Percentiles rank a stretch among this genome's conserved stretches.
Evolutionary conservation across 352 stramenopile species (phyloP).

Genomic region (Phytophthora citricola): DNA sequence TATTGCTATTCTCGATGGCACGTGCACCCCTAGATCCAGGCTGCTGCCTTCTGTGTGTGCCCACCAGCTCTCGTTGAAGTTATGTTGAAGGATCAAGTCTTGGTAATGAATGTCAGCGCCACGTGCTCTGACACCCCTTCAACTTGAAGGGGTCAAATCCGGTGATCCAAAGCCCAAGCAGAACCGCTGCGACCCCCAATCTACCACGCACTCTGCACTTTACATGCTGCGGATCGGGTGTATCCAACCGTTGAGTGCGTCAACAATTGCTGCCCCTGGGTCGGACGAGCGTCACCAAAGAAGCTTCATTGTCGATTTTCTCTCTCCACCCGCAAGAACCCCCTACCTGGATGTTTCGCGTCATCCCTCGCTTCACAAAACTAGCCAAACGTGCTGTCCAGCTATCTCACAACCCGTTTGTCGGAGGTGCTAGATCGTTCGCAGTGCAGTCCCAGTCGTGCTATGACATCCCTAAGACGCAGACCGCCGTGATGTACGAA

Average conservation of each 20-base stretch:
- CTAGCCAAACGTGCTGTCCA: conserved; percentile 20
- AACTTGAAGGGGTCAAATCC: conserved; percentile 27
- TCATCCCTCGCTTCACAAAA: conserved; percentile 24
- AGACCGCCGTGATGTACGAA: conserved; percentile 59
- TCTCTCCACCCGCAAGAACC: neutral
- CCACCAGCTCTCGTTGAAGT: too few relatives aligned
- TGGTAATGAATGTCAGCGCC: too few relatives aligned
- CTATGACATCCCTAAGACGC: conserved; percentile 61
- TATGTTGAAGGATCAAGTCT: too few relatives aligned
- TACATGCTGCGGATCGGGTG: neutral
- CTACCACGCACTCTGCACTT: conserved; percentile 7
- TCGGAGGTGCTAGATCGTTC: conserved; percentile 26
- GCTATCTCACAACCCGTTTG: conserved; percentile 23
- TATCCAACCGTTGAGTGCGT: conserved; percentile 9
- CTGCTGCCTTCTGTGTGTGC: too few relatives aligned
- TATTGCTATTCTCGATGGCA: too few relatives aligned
- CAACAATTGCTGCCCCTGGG: conserved; percentile 5
- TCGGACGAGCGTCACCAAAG: neutral
- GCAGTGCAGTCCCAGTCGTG: conserved; percentile 44
- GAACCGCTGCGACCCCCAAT: conserved; percentile 21
- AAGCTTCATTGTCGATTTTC: conserved; percentile 16
- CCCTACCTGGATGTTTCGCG: conserved; percentile 25
- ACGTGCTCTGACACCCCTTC: conserved; percentile 11
- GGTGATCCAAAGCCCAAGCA: conserved; percentile 6
- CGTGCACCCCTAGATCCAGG: too few relatives aligned